These are phyloP conservation scores for Gremmenia infestans DNA, from an alignment of 2,329 filamentous ascomycete genomes.

Conservation along the genomic window DNA sequence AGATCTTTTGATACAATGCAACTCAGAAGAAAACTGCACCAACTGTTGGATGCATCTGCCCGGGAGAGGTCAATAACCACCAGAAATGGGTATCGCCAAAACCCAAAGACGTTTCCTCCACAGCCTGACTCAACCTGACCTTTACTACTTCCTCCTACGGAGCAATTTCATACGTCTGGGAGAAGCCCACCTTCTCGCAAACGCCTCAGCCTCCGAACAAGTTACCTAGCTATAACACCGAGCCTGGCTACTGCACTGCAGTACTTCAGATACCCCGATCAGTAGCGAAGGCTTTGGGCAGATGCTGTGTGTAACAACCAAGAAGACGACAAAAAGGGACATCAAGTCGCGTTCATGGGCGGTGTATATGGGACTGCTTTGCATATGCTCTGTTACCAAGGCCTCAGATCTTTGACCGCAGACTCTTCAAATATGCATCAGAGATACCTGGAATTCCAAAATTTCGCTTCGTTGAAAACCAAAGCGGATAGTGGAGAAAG, in stretches of 20 bases:
- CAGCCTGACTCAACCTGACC: no score
- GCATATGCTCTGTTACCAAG: background rate
- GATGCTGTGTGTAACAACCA: constrained; percentile 13
- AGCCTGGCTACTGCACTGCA: background rate
- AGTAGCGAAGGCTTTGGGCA: background rate
- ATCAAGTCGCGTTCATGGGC: constrained; percentile 10
- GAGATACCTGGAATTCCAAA: no score
- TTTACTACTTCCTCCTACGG: constrained; percentile 14
- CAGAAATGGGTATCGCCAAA: no score
- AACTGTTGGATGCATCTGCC: no score
- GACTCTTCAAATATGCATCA: no score
- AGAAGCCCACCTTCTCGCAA: constrained; percentile 15
- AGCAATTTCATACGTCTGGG: constrained; percentile 34
- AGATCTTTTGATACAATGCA: background rate
- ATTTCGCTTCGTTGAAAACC: no score
- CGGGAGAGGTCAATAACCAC: no score
- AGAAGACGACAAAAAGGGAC: constrained; percentile 3
- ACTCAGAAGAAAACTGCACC: background rate
- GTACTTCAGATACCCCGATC: background rate
- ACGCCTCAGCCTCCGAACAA: background rate
- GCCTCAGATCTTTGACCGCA: no score
- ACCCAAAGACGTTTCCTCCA: no score
- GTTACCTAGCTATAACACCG: background rate
- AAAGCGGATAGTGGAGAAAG: no score
- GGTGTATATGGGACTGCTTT: constrained; percentile 7